phyloP scores from a whole-genome alignment of 2,329 filamentous ascomycete genomes.

The Cytospora leucostoma region DNA sequence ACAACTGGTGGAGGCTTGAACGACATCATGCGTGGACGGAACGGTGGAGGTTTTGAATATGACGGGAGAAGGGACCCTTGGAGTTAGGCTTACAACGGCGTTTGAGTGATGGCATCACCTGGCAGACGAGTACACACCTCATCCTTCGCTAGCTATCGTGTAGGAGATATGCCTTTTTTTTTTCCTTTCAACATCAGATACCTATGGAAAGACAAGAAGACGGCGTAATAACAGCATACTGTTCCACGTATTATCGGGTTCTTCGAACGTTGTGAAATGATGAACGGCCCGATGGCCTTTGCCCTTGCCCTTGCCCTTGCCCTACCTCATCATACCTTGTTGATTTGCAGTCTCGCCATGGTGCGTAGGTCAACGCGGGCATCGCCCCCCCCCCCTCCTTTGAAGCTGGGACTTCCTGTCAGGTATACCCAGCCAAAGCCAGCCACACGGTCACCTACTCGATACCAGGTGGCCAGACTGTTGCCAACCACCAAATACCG shows the following conservation, averaged over 20 bases:
- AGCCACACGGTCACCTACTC: not conserved
- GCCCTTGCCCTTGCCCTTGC: not conserved
- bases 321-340: not conserved
- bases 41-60: conserved; percentile 21
- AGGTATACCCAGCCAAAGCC: not conserved
- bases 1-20: conserved; percentile 26
- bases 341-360: not conserved
- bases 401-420: not conserved
- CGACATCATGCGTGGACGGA: conserved; percentile 14
- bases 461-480: not conserved
- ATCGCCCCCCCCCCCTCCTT: not conserved
- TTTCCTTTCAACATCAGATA: conserved; percentile 27
- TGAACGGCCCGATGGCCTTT: not conserved
- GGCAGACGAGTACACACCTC: conserved; percentile 20
- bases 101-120: conserved; percentile 24
- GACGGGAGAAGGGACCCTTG: conserved; percentile 15
- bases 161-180: conserved; percentile 25
- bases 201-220: conserved; percentile 28
- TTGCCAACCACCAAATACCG: not conserved
- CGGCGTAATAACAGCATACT: conserved; percentile 13
- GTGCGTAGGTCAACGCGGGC: not conserved
- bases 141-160: conserved; percentile 25
- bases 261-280: conserved; percentile 2
- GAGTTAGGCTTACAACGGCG: conserved; percentile 25
- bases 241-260: conserved; percentile 13